phyloP scores from a whole-genome alignment of 139 green algal species.

The Raphidocelis subcapitata region DNA sequence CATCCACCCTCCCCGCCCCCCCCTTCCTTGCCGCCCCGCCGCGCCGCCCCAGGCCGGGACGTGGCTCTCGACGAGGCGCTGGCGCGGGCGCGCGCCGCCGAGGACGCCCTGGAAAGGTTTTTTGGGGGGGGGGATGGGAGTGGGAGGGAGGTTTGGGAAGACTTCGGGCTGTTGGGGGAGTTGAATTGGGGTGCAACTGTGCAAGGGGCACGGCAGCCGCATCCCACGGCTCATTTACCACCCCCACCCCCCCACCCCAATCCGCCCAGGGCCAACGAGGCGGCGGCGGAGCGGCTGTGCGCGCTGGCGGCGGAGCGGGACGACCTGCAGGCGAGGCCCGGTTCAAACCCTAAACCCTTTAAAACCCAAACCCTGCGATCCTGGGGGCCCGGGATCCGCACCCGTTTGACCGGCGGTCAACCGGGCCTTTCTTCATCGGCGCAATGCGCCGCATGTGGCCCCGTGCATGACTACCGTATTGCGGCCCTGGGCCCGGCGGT shows the following conservation, averaged over 20 bases:
- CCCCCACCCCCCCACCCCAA: neutral
- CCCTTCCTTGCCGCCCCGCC: conserved; percentile 16
- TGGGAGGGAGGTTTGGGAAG: neutral
- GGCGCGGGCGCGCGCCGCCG: conserved; percentile 40
- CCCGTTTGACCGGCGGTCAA: too few relatives aligned
- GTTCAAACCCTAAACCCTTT: too few relatives aligned
- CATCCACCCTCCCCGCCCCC: neutral
- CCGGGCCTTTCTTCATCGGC: neutral
- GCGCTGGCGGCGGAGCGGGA: conserved; percentile 23
- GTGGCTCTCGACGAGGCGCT: conserved; percentile 32
- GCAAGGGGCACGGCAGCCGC: neutral
- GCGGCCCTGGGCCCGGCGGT: too few relatives aligned
- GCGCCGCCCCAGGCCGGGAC: conserved; percentile 42
- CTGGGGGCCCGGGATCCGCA: neutral
- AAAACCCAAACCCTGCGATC: too few relatives aligned
- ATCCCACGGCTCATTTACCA: neutral
- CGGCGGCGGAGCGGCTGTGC: conserved; percentile 13
- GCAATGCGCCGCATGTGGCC: too few relatives aligned
- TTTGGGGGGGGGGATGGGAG: neutral
- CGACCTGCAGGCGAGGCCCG: conserved; percentile 33
- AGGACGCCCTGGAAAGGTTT: conserved; percentile 38
- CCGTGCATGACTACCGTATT: too few relatives aligned
- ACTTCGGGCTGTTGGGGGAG: neutral
- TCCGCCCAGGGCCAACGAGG: conserved; percentile 6
- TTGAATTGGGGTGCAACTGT: neutral